Evolutionary conservation across 176 grass and related monocot species (phyloP), one percentile per base, ranked within the genome.

Genomic region (Zea luxurians): DNA sequence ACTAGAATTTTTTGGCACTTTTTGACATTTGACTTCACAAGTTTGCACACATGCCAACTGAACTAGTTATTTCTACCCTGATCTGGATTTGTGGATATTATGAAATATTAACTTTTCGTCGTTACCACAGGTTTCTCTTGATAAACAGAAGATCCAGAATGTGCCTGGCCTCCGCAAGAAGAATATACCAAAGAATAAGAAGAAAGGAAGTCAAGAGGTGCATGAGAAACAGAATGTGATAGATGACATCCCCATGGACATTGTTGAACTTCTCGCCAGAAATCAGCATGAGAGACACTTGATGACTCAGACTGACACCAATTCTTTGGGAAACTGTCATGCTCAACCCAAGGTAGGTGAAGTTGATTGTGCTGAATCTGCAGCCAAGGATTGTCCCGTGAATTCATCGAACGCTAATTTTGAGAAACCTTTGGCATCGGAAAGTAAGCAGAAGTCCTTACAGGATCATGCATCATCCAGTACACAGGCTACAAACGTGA

Each of bases 221-320:
- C 73, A 48, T 49, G 73, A 79, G 71, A 80, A 86, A 75, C 60
- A 74, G 16, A 43, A 37, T 76, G 65, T 61, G 48, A 85, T 83
- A 10, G 89, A 91, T 86, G 96, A 86, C 68, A 83, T 95, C 73
- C 92, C 96, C 41, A 96, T 99, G 92, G 96, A 93, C 37, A 84
- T 99, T 65, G 90, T 91, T 73, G 92, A 99, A 92, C 82, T 99
- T 49, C 83, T 99, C 36, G 83, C 76, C 11, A 91, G 82, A 87
- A 91, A 75, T 69, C 90, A 84, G 49, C 75, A 86, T 80, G 76
- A 80, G 71, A 99, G 89, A 70, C 73, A 81, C 27, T 64, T 86
- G 53, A 79, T 83, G 70, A 77, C 78, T 62, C 4, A 42, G 4
- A 40, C 16, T 55, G 78, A 70, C 18, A 50, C 73, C 15, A 66